These are phyloP conservation scores for Catharanthus roseus DNA, from an alignment of 257 asterid species.

Conservation along the genomic window DNA sequence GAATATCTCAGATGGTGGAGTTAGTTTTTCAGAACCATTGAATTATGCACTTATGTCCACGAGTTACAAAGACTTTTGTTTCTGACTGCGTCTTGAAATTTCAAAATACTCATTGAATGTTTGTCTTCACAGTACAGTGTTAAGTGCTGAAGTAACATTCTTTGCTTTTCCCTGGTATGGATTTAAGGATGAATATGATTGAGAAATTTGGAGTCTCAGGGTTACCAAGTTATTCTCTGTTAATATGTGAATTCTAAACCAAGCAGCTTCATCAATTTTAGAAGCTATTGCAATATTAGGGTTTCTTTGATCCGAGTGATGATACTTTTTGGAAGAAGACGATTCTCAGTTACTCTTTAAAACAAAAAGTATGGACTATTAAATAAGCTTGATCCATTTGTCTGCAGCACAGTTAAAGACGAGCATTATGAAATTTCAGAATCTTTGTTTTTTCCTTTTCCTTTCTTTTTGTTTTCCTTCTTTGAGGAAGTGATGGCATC, in stretches of 20 bases:
- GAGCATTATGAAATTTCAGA: no score
- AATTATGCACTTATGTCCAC: conserved; percentile 3
- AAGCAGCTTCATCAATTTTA: background rate
- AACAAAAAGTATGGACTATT: background rate
- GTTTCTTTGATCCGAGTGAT: background rate
- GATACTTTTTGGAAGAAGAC: background rate
- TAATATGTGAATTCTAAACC: background rate
- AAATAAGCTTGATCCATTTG: background rate
- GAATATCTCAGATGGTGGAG: background rate
- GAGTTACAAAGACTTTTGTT: no score
- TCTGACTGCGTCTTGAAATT: conserved; percentile 4
- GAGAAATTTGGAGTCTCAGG: background rate
- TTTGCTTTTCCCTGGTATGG: background rate
- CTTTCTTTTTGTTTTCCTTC: background rate
- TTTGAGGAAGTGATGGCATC: background rate
- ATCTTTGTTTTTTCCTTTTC: no score
- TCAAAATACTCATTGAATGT: background rate
- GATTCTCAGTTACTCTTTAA: no score
- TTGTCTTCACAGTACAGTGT: background rate
- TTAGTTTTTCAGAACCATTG: background rate
- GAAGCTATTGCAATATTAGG: background rate
- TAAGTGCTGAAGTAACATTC: background rate
- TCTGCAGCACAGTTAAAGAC: background rate
- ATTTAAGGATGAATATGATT: background rate
- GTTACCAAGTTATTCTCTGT: background rate